Evolutionary conservation across 345 rosid genomes (phyloP), one percentile per base, ranked within the genome.

Genomic region (Arabidopsis suecica): DNA sequence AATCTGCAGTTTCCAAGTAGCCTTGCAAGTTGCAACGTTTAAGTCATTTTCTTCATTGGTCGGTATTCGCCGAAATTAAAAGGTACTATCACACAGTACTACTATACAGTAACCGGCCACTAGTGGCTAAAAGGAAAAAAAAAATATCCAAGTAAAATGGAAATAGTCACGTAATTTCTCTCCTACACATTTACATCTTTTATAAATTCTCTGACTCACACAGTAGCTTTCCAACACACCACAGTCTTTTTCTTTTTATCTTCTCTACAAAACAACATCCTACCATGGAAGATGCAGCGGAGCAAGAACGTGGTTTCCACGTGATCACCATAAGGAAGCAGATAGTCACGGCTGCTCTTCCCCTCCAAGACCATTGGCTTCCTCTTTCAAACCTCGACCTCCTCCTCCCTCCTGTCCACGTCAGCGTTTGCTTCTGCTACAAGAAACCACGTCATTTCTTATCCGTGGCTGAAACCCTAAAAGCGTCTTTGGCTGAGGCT

Each of bases 331-430:
- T 34, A 50, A 84, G 72, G 80, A 78, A 65, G 69, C 91, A 87
- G 42, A 68, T 83, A 65, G 89, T 93, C 77, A 82, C 96, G 8
- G 82, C 98, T 3, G 80, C 64, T 59, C 79, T 87, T 1, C 93
- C 96, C 8, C 28, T 84, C 57, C 96, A 86, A 49, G 82, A 86
- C 45, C 96, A 89, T 42, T 84, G 96, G 94, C 83, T 92, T 33
- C 96, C 92, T 7, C 79, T 85, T 49, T 90, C 96, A 33, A 92
- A 90, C 87, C 88, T 92, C 1, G 96, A 92, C 85, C 70, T 92
- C 76, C 86, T 90, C 37, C 82, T 92, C 23, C 97, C 97, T 61
- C 88, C 88, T 0, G 1, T 92, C 5, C 82, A 88, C 9, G 84
- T 90, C 18, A 80, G 86, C 16, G 83, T 88, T 48, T 84, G 88